Evolutionary conservation across 2,329 filamentous ascomycete species (phyloP).

Genomic region (Colletotrichum chlorophyti): DNA sequence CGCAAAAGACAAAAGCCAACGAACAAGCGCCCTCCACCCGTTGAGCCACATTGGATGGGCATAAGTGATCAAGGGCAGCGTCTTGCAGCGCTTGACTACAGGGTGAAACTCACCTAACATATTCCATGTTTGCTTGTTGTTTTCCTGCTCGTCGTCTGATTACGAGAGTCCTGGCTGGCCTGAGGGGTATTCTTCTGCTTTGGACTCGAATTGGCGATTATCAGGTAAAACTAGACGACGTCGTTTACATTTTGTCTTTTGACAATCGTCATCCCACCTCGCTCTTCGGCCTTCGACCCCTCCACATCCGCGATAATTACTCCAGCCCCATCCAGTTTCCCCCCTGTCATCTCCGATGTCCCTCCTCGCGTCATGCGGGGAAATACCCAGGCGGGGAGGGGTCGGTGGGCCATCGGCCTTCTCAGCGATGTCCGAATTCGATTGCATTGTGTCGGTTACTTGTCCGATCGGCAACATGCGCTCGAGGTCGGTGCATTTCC

Average conservation of each 20-base stretch:
- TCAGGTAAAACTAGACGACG: neutral
- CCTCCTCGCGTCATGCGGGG: slow-evolving; percentile 12
- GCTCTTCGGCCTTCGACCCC: neutral
- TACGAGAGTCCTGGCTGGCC: too few relatives aligned
- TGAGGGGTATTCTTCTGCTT: too few relatives aligned
- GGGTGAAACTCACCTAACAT: slow-evolving; percentile 28
- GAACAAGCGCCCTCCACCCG: too few relatives aligned
- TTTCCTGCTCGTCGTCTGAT: too few relatives aligned
- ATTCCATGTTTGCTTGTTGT: slow-evolving; percentile 30
- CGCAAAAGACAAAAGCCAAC: too few relatives aligned
- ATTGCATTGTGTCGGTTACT: neutral
- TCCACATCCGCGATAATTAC: neutral
- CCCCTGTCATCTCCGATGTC: neutral
- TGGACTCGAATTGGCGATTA: rapidly evolving
- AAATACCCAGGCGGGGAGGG: neutral
- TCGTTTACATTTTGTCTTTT: neutral
- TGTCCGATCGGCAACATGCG: neutral
- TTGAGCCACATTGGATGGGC: too few relatives aligned
- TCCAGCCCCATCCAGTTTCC: neutral
- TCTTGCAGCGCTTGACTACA: too few relatives aligned
- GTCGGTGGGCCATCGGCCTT: slow-evolving; percentile 10
- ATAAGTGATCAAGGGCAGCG: too few relatives aligned
- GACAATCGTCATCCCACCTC: neutral
- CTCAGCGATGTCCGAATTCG: slow-evolving; percentile 10
- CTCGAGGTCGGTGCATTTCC: neutral